A percentile compares a stretch with the other conserved stretches of the same genome.
phyloP scores from a whole-genome alignment of 345 rosid genomes.

The Raphanus sativus region DNA sequence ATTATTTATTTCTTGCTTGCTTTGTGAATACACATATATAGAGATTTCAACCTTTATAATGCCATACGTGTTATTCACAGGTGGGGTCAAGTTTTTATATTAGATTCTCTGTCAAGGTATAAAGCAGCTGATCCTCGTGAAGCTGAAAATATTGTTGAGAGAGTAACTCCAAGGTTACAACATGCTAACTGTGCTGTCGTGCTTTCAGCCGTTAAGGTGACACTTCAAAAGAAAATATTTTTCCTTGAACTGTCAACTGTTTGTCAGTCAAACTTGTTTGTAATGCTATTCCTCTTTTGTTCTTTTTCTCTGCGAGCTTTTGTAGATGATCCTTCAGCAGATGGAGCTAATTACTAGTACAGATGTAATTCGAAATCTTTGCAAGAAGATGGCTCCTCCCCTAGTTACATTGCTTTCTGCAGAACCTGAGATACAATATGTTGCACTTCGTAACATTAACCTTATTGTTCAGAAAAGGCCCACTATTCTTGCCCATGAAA shows the following conservation, averaged over 20 bases:
- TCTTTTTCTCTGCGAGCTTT: constrained; percentile 12
- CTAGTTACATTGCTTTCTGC: constrained; percentile 94
- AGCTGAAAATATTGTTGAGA: constrained; percentile 95
- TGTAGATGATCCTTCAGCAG: constrained; percentile 94
- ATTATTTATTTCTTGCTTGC: too few species aligned
- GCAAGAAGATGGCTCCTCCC: constrained; percentile 99
- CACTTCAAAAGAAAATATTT: constrained; percentile 3
- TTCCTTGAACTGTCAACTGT: neutral
- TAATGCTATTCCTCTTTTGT: constrained; percentile 7
- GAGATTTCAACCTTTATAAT: neutral
- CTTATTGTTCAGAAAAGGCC: constrained; percentile 93
- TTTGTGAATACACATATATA: neutral
- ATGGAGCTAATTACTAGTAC: constrained; percentile 96
- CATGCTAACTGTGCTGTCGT: constrained; percentile 99
- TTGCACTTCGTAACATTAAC: constrained; percentile 90
- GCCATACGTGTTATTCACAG: constrained; percentile 37
- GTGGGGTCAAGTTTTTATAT: constrained; percentile 99
- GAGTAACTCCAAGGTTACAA: constrained; percentile 92
- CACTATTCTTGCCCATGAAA: constrained; percentile 96
- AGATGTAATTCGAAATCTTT: constrained; percentile 93
- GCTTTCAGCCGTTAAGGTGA: constrained; percentile 95
- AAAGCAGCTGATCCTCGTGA: constrained; percentile 95
- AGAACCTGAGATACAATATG: constrained; percentile 98
- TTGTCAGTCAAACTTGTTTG: constrained; percentile 16
- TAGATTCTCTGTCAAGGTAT: constrained; percentile 92